Evolutionary conservation across 257 asterid species (phyloP), one percentile per base, ranked within the genome.

Genomic region (Solanum sitiens): DNA sequence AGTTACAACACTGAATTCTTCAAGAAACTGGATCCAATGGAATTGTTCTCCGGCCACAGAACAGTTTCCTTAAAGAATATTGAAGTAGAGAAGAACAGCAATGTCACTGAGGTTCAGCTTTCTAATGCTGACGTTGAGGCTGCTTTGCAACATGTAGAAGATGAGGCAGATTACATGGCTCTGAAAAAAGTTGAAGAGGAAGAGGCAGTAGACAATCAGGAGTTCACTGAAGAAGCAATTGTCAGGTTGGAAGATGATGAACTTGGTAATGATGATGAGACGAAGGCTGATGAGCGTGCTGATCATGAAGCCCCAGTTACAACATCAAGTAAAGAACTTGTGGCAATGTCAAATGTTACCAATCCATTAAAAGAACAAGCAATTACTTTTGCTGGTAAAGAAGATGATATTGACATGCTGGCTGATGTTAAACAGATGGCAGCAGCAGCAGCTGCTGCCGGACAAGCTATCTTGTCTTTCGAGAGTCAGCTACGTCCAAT

Each of bases 91-190:
- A 93, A 88, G 84, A 67, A 86, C 83, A 72, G 93, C 88, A 92
- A 91, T 85, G 89, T 42, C 89, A 91, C 92, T 87, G 99, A 93
- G 88, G 80, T 87, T 73, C 85, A 91, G 89, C 89, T 95, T 87
- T 96, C 99, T 89, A 93, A 91, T 88, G 96, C 93, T 15, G 99
- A 97, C 88, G 92, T 97, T 93, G 99, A 97, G 91, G 98, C 99
- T 89, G 99, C 99, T 89, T 90, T 97, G 88, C 96, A 94, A 91
- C 92, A 93, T 91, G 99, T 98, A 72, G 99, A 97, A 92, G 99
- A 97, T 94, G 99, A 97, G 91, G 99, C 99, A 14, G 99, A 96
- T 90, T 97, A 97, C 94, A 97, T 97, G 97, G 99, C 99, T 14
- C 90, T 96, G 90, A 96, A 97, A 94, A 97, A 91, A 94, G 99